phyloP scores from a whole-genome alignment of 352 stramenopile genomes.

The Phytopythium chamaehyphon region DNA sequence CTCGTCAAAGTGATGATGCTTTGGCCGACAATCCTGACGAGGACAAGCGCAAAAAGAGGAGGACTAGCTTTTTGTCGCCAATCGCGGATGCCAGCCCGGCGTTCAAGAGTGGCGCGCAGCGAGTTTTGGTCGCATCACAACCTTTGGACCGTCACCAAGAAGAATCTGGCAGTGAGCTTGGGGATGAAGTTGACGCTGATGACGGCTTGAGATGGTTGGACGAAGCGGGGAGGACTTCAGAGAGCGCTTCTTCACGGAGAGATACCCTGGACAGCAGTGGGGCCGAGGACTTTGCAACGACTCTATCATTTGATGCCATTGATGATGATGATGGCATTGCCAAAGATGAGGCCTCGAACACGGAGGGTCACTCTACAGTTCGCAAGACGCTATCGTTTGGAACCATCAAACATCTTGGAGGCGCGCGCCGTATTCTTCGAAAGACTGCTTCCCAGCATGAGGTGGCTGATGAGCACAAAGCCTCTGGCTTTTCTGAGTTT shows the following conservation, averaged over 20 bases:
- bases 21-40: not conserved
- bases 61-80: constrained; percentile 49
- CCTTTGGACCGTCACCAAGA: not conserved
- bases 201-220: constrained; percentile 5
- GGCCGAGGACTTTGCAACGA: constrained; percentile 4
- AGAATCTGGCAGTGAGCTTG: not conserved
- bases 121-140: constrained; percentile 31
- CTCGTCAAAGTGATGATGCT: too few species aligned
- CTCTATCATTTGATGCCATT: constrained; percentile 1
- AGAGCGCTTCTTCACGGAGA: not conserved
- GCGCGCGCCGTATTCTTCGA: constrained; percentile 12
- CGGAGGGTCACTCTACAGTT: not conserved
- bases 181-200: not conserved
- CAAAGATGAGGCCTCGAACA: not conserved
- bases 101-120: constrained; percentile 49
- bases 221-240: not conserved
- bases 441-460: not conserved
- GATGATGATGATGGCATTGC: not conserved
- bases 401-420: constrained; percentile 7
- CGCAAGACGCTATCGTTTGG: constrained; percentile 20
- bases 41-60: constrained; percentile 27
- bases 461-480: not conserved
- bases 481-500: not conserved
- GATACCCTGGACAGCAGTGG: not conserved
- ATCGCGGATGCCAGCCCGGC: constrained; percentile 31